Conservation (phyloP, 345 rosid species). For the Lumnitzera littorea region DNA sequence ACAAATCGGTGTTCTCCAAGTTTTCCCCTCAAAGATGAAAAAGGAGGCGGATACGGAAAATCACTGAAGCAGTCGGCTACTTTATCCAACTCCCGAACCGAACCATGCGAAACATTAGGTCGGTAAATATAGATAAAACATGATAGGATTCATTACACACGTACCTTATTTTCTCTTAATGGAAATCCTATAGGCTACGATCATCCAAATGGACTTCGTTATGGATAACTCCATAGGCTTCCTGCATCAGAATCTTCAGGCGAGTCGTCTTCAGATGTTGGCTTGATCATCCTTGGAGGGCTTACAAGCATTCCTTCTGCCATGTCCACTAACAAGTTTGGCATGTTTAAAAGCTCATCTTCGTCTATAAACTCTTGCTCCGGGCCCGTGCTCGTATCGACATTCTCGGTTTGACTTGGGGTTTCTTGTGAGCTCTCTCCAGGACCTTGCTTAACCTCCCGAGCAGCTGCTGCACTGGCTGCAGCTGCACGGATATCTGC, state of each 20-base stretch:
- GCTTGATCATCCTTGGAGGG: constrained; percentile 50
- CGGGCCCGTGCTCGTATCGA: not conserved
- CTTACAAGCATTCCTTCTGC: constrained; percentile 83
- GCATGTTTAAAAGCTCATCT: constrained; percentile 67
- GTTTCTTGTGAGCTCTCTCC: constrained; percentile 6
- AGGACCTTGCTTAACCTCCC: constrained; percentile 11
- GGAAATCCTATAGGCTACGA: too few relatives aligned
- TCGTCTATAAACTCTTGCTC: constrained; percentile 49
- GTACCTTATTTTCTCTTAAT: too few relatives aligned
- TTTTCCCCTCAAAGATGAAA: too few relatives aligned
- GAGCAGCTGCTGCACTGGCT: constrained; percentile 53
- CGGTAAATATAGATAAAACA: too few relatives aligned
- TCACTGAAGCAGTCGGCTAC: too few relatives aligned
- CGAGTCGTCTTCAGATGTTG: constrained; percentile 37
- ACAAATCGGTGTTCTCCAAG: too few relatives aligned
- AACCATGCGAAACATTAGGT: too few relatives aligned
- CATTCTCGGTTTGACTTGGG: not conserved
- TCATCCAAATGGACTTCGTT: too few relatives aligned
- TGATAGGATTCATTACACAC: too few relatives aligned
- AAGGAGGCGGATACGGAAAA: too few relatives aligned
- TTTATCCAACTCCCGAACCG: too few relatives aligned
- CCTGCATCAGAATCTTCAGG: constrained; percentile 49
- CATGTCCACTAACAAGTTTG: constrained; percentile 72
- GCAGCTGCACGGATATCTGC: constrained; percentile 66
- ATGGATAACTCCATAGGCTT: constrained; percentile 58